Conservation (phyloP, 495 filamentous ascomycete species). For the Aspergillus saccharolyticus region DNA sequence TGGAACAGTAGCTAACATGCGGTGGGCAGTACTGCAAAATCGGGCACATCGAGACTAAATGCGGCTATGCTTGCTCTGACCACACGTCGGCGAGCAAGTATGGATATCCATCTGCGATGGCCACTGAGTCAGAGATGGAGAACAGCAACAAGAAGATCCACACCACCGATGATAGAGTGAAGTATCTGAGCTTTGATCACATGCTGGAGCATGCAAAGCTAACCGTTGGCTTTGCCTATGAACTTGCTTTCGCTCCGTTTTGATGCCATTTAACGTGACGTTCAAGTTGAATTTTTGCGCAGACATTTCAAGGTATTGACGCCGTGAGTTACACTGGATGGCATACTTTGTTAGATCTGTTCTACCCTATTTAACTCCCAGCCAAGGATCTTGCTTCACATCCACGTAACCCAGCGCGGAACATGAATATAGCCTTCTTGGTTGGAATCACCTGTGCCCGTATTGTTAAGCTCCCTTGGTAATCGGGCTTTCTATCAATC, state of each 20-base stretch:
- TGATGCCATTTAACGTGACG: slow-evolving; percentile 13
- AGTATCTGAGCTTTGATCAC: slow-evolving; percentile 89
- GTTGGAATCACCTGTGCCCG: too few relatives aligned
- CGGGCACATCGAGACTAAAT: slow-evolving; percentile 85
- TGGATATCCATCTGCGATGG: slow-evolving; percentile 92
- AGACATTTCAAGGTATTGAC: too few relatives aligned
- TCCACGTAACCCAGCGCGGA: too few relatives aligned
- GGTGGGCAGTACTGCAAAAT: slow-evolving; percentile 74
- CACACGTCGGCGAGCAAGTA: slow-evolving; percentile 95
- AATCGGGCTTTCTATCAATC: too few relatives aligned
- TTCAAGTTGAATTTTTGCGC: slow-evolving; percentile 4
- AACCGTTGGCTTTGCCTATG: slow-evolving; percentile 84
- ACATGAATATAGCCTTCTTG: too few relatives aligned
- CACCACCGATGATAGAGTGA: slow-evolving; percentile 79
- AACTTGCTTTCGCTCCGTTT: slow-evolving; percentile 57
- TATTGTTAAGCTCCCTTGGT: too few relatives aligned
- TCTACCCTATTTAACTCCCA: too few relatives aligned
- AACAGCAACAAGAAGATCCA: slow-evolving; percentile 87
- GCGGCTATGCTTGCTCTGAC: slow-evolving; percentile 95
- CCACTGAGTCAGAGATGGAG: slow-evolving; percentile 86
- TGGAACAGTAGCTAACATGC: slow-evolving; percentile 8
- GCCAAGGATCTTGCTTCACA: too few relatives aligned
- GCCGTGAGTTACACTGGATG: too few relatives aligned
- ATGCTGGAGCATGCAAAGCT: slow-evolving; percentile 96
- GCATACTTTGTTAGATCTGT: too few relatives aligned